Base-by-base conservation (phyloP, 495 filamentous ascomycete species). In the Daldinia grandis region DNA sequence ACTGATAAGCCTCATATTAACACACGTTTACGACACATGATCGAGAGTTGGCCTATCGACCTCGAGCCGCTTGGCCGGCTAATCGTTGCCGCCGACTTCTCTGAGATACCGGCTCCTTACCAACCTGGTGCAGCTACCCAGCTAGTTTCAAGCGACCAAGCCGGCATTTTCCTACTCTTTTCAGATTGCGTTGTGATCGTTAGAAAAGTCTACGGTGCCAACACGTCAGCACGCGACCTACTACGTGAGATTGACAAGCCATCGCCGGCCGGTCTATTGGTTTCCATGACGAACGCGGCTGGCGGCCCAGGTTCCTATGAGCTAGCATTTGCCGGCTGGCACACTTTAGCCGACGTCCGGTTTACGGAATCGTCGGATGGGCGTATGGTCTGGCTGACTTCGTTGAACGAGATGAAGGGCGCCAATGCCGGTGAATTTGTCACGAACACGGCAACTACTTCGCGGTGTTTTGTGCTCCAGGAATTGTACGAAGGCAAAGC, bases 241-340 rank as follows among this genome's bases (percentile, higher is more conserved):
- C 74, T 96, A 61, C 89, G 93, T 27, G 94, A 98, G 76, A 80
- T 97, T 38, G 93, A 97, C 73, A 91, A 90, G 68, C 89, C 90
- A 14, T 89, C 83, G 0, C 83, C 90, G 12, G 81, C 86, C 3
- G 83, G 85, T 15, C 83, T 83, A 62, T 81, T 87, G 38, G 84
- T 82, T 24, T 84, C 83, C 25, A 84, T 87, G 77, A 86, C 86
- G 14, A 87, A 86, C 47, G 84, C 79, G 5, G 83, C 85, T 17
- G 81, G 83, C 21, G 82, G 85, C 12, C 79, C 78, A 19, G 83
- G 81, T 27, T 78, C 75, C 4, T 85, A 83, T 49, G 92, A 95
- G 24, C 86, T 97, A 49, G 85, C 86, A 14, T 96, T 97, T 73
- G 84, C 86, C 3, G 90, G 90, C 25, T 90, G 90, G 74, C 84